Conservation (phyloP, 2,329 filamentous ascomycete species). For the Calonectria hawksworthii region DNA sequence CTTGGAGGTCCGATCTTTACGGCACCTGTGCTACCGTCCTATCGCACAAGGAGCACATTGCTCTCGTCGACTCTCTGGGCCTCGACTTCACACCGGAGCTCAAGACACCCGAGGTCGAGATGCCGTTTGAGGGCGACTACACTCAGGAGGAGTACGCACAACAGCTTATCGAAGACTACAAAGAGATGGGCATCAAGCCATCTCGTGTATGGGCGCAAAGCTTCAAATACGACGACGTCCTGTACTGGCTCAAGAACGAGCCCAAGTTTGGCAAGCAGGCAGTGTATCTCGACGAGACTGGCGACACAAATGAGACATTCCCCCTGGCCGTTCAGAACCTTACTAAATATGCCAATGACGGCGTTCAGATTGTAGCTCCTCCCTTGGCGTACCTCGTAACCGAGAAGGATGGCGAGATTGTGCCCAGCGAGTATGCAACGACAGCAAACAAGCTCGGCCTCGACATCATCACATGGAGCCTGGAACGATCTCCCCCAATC, state of each 20-base stretch:
- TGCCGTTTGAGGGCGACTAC: conserved; percentile 76
- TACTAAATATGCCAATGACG: conserved; percentile 66
- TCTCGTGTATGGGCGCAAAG: conserved; percentile 73
- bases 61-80: conserved; percentile 68
- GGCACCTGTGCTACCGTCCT: conserved; percentile 73
- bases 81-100: conserved; percentile 77
- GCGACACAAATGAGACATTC: conserved; percentile 66
- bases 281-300: conserved; percentile 75
- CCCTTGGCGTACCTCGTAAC: conserved; percentile 74
- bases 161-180: conserved; percentile 74
- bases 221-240: conserved; percentile 74
- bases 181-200: conserved; percentile 64
- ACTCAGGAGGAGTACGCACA: conserved; percentile 76
- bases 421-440: conserved; percentile 74
- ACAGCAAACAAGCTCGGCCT: conserved; percentile 72
- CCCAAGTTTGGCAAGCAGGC: conserved; percentile 73
- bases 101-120: conserved; percentile 77
- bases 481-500: conserved; percentile 76
- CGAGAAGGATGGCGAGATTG: conserved; percentile 65
- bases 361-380: conserved; percentile 74
- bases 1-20: conserved; percentile 77
- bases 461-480: conserved; percentile 76
- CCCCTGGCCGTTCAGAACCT: conserved; percentile 69
- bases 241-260: conserved; percentile 76
- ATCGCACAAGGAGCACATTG: conserved; percentile 73